Percentiles rank a stretch among this genome's conserved stretches.
Conservation (phyloP, 1,284 basidiomycete genomes). For the Rhodotorula sp. region DNA sequence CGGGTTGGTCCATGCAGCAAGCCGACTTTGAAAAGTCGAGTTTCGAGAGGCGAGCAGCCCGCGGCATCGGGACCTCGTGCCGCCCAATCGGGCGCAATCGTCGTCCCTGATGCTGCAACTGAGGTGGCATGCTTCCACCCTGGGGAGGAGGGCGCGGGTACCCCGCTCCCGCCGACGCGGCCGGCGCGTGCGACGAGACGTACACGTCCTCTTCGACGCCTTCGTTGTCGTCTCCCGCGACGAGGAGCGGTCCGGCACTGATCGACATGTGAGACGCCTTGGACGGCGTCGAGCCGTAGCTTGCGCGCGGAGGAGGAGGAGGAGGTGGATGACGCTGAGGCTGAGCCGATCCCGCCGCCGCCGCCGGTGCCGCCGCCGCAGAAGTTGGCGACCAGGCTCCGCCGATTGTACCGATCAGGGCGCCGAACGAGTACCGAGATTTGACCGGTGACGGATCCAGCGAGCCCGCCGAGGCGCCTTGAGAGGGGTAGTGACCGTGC, state of each 20-base stretch:
- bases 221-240: constrained; percentile 18
- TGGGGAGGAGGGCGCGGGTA: neutral
- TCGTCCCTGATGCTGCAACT: constrained; percentile 12
- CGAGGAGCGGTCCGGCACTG: constrained; percentile 6
- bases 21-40: constrained; percentile 34
- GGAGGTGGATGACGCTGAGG: too few relatives aligned
- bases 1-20: constrained; percentile 32
- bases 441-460: constrained; percentile 12
- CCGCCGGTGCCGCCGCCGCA: neutral
- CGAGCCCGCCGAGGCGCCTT: neutral
- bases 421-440: constrained; percentile 36
- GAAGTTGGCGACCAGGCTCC: constrained; percentile 29
- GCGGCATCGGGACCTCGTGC: constrained; percentile 26
- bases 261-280: constrained; percentile 9
- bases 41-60: constrained; percentile 16
- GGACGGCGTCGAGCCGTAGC: constrained; percentile 9
- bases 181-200: constrained; percentile 15
- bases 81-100: constrained; percentile 28
- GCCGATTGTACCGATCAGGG: constrained; percentile 30
- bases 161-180: neutral
- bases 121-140: constrained; percentile 19
- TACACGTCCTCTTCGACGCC: constrained; percentile 26
- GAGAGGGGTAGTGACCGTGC: neutral
- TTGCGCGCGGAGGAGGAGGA: neutral
- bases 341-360: neutral